Evolutionary conservation across 2,329 filamentous ascomycete species (phyloP), one percentile per base, ranked within the genome.

Genomic region (Neopestalotiopsis sp.): DNA sequence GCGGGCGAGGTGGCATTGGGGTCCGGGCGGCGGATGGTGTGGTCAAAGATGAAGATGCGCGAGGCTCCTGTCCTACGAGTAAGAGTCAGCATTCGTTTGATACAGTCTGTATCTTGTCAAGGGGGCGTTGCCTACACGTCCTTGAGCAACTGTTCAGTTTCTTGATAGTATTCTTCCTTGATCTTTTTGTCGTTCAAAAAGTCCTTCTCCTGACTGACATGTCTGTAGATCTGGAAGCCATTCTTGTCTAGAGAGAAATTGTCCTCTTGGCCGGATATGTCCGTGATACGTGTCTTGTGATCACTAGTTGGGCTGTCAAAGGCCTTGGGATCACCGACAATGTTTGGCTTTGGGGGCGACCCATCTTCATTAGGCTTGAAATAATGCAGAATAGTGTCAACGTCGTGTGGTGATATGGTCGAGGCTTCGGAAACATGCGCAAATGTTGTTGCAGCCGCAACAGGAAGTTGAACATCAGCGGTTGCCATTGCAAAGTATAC

Each of bases 141-240:
- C 68, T 90, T 91, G 0, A 94, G 78, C 24, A 94, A 78, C 63
- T 88, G 80, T 76, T 93, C 90, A 3, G 92, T 88, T 76, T 94
- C 92, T 0, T 90, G 87, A 78, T 95, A 95, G 80, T 94, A 95
- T 5, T 86, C 82, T 4, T 82, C 75, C 76, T 89, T 86, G 78
- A 95, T 90, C 40, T 85, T 83, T 1, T 86, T 86, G 65, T 92
- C 89, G 72, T 91, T 87, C 1, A 73, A 2, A 67, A 83, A 83
- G 34, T 80, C 76, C 69, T 79, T 80, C 73, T 83, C 81, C 9
- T 71, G 68, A 1, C 78, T 74, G 0, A 70, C 62, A 42, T 80
- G 76, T 0, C 64, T 71, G 42, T 77, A 68, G 38, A 81, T 72
- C 67, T 82, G 78, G 71, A 83, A 83, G 1, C 81, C 81, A 34